These are phyloP conservation scores for Kickxella alabastrina DNA, from an alignment of 192 early-diverging fungal genomes.

Conservation along the genomic window DNA sequence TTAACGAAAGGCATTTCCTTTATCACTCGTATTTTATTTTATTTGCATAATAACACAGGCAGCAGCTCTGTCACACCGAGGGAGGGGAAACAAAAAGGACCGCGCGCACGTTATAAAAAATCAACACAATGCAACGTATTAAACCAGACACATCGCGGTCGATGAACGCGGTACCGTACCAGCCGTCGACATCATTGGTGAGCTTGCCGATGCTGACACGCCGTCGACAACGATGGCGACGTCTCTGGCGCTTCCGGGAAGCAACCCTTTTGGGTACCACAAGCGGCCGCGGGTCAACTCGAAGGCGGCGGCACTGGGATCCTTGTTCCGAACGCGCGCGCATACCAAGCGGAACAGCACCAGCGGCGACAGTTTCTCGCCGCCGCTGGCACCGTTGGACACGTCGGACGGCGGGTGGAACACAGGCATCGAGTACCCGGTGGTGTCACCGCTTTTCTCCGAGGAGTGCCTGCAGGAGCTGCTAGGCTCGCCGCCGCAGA, in stretches of 20 bases:
- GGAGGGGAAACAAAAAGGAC: not conserved
- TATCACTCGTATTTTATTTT: too few relatives aligned
- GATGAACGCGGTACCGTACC: slow-evolving; percentile 38
- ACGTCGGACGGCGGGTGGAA: slow-evolving; percentile 17
- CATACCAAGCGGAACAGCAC: slow-evolving; percentile 38
- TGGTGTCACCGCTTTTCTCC: slow-evolving; percentile 39
- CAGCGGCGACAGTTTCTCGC: slow-evolving; percentile 31
- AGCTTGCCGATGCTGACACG: slow-evolving; percentile 49
- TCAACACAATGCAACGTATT: slow-evolving; percentile 25
- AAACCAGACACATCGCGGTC: slow-evolving; percentile 48
- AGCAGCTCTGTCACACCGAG: too few relatives aligned
- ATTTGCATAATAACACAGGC: too few relatives aligned
- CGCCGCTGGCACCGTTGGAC: slow-evolving; percentile 25
- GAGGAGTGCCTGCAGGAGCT: slow-evolving; percentile 49
- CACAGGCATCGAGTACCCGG: slow-evolving; percentile 34
- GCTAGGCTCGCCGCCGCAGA: slow-evolving; percentile 35
- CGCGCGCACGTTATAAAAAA: not conserved
- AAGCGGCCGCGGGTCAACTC: slow-evolving; percentile 43
- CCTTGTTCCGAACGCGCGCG: slow-evolving; percentile 36
- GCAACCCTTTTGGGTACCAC: slow-evolving; percentile 7
- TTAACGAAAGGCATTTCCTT: too few relatives aligned
- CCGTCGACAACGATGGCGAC: slow-evolving; percentile 38
- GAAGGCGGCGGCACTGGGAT: slow-evolving; percentile 36
- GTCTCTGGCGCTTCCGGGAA: slow-evolving; percentile 16
- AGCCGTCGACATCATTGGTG: slow-evolving; percentile 46